phyloP scores from a whole-genome alignment of 139 green algal species.

The Coelastrella sp. region DNA sequence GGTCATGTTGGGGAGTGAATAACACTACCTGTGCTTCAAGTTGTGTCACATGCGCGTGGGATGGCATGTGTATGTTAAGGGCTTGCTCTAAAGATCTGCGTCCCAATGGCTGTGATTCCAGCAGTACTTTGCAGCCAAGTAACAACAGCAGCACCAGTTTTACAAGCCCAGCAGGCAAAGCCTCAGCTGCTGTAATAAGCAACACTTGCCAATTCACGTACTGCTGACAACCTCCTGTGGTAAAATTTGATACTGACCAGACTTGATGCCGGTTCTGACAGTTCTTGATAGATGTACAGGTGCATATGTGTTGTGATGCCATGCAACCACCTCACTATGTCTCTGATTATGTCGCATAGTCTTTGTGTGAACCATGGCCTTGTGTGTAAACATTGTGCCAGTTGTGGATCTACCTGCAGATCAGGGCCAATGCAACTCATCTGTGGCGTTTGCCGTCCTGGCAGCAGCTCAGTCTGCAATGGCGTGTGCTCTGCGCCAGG shows the following conservation, averaged over 20 bases:
- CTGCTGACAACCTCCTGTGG: too few species aligned
- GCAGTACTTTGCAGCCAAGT: too few species aligned
- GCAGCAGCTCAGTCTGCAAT: conserved; percentile 33
- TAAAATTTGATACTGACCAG: too few species aligned
- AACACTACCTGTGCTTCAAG: not conserved
- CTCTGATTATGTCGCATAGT: not conserved
- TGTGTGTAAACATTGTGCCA: not conserved
- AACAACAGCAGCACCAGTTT: too few species aligned
- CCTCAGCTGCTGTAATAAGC: too few species aligned
- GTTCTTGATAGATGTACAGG: not conserved
- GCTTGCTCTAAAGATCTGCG: too few species aligned
- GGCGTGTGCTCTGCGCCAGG: conserved; percentile 23
- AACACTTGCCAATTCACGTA: too few species aligned
- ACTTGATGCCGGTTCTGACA: too few species aligned
- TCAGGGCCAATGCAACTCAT: conserved; percentile 17
- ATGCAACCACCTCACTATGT: not conserved
- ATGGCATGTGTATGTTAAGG: not conserved
- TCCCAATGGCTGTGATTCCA: too few species aligned
- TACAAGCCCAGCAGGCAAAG: too few species aligned
- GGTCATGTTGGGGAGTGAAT: not conserved
- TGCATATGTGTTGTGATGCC: not conserved
- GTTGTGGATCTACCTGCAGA: not conserved
- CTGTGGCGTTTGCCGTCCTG: conserved; percentile 9
- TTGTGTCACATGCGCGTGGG: not conserved
- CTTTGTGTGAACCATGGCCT: not conserved